Base-by-base conservation (phyloP, 768 basidiomycete genomes). In the Phylloporus rhodoxanthus region DNA sequence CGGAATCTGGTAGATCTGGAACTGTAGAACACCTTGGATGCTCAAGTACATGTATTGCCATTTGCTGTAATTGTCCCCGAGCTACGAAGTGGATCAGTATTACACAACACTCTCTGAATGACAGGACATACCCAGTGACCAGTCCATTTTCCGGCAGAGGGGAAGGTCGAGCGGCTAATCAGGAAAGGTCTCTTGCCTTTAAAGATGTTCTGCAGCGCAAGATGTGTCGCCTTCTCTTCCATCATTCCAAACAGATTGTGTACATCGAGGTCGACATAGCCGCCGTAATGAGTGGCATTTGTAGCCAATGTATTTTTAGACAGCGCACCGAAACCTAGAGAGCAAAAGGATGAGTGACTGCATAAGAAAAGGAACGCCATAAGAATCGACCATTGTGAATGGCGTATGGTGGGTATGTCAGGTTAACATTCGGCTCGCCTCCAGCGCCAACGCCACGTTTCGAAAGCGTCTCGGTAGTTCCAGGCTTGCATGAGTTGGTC, bases 21-120 rank as follows among this genome's bases (percentile, higher is more conserved):
- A 90, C 65, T 90, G 87, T n/a, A 91, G 73, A n/a, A 87, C 70
- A n/a, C 87, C 87, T 69, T 88, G 80, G 45, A 91, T 84, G 53
- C 74, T 84, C 60, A 77, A 71, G 52, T 77, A 72, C 73, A 90
- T 75, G 66, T 84, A 87, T 43, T 78, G 67, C 86, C 88, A 91
- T 51, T 77, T 76, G 60, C 83, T 84, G 63, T 73, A 81, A 61
- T 89, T 89, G 65, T 91, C 88, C 1, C 88, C 86, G 25, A 88
- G 75, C 82, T 84, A 26, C 8, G 29, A 1, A 1, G 9, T 29
- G 25, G 15, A 6, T 48, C 7, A 60, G 50, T 25, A 42, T 4
- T 25, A 14, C 3, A 3, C 11, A 1, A 2, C 19, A 26, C 30
- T 13, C 30, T 15, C 28, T 8, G 30, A 32, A 33, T 37, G 17